Conservation (phyloP, 2,329 filamentous ascomycete species). For the Fusarium azukiicola region DNA sequence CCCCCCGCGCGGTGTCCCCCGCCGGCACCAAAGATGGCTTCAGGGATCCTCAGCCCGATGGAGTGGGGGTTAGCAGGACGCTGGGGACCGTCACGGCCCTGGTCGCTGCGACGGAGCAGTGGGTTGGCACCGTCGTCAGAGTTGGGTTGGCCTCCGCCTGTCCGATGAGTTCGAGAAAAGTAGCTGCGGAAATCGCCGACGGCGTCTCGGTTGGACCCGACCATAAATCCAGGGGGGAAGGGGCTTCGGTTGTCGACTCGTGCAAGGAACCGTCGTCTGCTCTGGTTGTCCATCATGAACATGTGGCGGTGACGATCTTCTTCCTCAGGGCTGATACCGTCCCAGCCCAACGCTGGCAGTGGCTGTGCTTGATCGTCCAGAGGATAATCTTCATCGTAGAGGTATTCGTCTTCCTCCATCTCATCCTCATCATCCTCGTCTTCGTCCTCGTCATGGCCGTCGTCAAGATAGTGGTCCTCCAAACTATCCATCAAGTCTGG, state of each 20-base stretch:
- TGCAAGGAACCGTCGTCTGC: slow-evolving; percentile 58
- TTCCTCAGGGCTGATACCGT: slow-evolving; percentile 75
- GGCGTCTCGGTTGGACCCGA: slow-evolving; percentile 75
- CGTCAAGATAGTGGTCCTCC: slow-evolving; percentile 75
- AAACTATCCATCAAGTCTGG: slow-evolving; percentile 74
- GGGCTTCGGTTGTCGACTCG: slow-evolving; percentile 73
- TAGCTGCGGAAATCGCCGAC: slow-evolving; percentile 74
- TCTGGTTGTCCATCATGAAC: slow-evolving; percentile 74
- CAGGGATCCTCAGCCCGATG: slow-evolving; percentile 74
- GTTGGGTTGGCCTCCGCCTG: slow-evolving; percentile 74
- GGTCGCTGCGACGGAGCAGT: slow-evolving; percentile 84
- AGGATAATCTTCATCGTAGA: slow-evolving; percentile 80
- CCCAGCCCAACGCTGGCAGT: slow-evolving; percentile 77
- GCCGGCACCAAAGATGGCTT: slow-evolving; percentile 66
- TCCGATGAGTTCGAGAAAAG: slow-evolving; percentile 74
- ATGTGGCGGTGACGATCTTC: slow-evolving; percentile 71
- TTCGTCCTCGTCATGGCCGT: slow-evolving; percentile 79
- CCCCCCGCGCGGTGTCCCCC: too few relatives aligned
- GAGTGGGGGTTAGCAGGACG: slow-evolving; percentile 73
- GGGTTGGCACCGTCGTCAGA: slow-evolving; percentile 93
- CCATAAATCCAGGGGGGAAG: slow-evolving; percentile 78
- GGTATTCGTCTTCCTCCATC: slow-evolving; percentile 84
- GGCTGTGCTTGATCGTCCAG: slow-evolving; percentile 69
- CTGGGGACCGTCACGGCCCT: slow-evolving; percentile 69
- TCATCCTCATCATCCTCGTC: slow-evolving; percentile 85